Base-by-base conservation (phyloP, 352 stramenopile genomes). In the Globisporangium alternatum region DNA sequence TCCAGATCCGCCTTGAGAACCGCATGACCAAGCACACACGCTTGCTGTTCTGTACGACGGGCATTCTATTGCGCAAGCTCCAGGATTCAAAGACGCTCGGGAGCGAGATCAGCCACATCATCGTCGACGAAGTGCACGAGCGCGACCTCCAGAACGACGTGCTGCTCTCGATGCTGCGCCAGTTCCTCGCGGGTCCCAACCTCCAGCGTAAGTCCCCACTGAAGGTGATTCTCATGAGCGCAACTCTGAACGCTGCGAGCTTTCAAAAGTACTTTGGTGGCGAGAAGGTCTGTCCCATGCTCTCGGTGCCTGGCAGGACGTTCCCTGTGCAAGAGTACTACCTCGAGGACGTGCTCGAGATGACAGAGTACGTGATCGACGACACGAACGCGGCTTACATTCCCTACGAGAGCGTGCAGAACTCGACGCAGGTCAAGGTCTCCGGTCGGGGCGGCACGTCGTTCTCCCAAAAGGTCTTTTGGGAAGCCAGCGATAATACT, bases 111-210 rank as follows among this genome's bases (percentile, higher is more conserved):
- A 98, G 93, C 28, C 97, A 99, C 72, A 88, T 99, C 56, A 95
- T 99, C 54, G 89, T 99, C 17, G 98, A 99, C 72, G 97, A 99
- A 73, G 96, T 99, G 31, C 96, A 99, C 70, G 98, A 99, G 75
- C 83, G 97, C 19, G 89, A 98, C 66, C 74, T 97, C 17, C 91
- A 97, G 63, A 97, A 82, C 15, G 92, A 98, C 53, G 91, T 98
- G 44, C 66, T 98, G 22, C 65, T 98, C 6, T 91, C 92, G 30
- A 91, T 98, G 67, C 70, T 99, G 47, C 88, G 93, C 33, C 72
- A 94, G 60, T 80, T 91, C 41, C 68, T 98, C 1, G 63, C 74
- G 21, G 70, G 83, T 21, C 66, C 76, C 15, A 86, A 86, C 39
- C 59, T 70, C 12, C 63, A 57, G 43, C 75, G 70, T 56, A 73